These are phyloP conservation scores for Backusella australiensis DNA, from an alignment of 192 early-diverging fungal genomes.

Conservation along the genomic window DNA sequence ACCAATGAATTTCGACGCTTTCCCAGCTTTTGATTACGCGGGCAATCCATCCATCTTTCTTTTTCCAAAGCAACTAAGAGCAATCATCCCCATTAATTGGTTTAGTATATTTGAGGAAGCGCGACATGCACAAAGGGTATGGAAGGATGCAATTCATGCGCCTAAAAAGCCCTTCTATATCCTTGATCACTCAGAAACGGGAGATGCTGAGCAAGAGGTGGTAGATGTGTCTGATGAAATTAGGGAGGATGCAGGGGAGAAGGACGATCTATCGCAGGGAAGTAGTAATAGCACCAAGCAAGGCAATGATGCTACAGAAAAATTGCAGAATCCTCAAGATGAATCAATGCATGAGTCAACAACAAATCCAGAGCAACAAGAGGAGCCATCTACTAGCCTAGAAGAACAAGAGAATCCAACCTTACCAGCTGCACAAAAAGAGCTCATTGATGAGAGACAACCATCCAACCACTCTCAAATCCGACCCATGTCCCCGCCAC, in stretches of 20 bases:
- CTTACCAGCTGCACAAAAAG: neutral
- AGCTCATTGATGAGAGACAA: neutral
- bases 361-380: neutral
- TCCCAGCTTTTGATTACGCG: constrained; percentile 31
- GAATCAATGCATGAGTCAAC: neutral
- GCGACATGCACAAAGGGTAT: constrained; percentile 29
- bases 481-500: neutral
- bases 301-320: neutral
- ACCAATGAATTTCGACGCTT: constrained; percentile 36
- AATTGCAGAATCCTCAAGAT: neutral
- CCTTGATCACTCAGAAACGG: neutral
- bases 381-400: neutral
- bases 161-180: neutral
- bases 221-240: neutral
- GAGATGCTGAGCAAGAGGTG: neutral
- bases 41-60: constrained; percentile 37
- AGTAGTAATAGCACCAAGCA: neutral
- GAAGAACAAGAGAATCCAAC: neutral
- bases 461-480: neutral
- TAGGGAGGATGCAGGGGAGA: neutral
- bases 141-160: constrained; percentile 1
- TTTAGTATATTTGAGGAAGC: constrained; percentile 40
- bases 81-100: constrained; percentile 34
- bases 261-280: neutral
- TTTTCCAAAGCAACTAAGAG: constrained; percentile 25